These are phyloP conservation scores for Diaporthe nobilis DNA, from an alignment of 2,329 filamentous ascomycete genomes.

Conservation along the genomic window DNA sequence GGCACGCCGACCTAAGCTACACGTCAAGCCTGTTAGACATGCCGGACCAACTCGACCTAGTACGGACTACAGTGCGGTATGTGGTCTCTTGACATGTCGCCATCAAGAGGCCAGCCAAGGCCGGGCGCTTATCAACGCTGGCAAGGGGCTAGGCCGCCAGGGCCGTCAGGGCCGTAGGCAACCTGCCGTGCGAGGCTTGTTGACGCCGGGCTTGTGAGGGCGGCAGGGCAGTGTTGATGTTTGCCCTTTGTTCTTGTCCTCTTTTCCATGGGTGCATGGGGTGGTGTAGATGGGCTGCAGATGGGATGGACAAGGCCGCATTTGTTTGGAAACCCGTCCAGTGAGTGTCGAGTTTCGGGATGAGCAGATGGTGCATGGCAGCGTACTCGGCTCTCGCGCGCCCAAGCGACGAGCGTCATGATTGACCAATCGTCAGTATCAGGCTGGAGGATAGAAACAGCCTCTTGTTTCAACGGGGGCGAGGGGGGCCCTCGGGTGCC, in stretches of 20 bases:
- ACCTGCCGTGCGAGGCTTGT: constrained; percentile 12
- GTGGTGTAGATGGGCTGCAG: background rate
- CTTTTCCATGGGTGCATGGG: background rate
- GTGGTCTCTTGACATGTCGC: background rate
- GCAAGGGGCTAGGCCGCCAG: background rate
- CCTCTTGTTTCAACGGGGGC: constrained; percentile 52
- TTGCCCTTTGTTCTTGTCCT: background rate
- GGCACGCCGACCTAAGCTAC: background rate
- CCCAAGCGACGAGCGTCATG: constrained; percentile 24
- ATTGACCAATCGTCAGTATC: constrained; percentile 14
- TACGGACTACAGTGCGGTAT: background rate
- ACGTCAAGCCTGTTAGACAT: background rate
- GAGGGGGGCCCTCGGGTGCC: constrained; percentile 40
- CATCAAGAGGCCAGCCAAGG: background rate
- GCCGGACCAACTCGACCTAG: background rate
- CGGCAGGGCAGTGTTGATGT: constrained; percentile 1
- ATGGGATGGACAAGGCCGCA: constrained; percentile 9
- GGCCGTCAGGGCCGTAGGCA: constrained; percentile 21
- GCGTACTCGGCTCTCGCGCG: constrained; percentile 22
- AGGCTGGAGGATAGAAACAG: constrained; percentile 48
- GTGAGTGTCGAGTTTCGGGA: constrained; percentile 26
- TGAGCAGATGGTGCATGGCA: constrained; percentile 26
- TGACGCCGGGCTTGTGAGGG: background rate
- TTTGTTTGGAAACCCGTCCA: constrained; percentile 26
- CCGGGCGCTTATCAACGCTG: constrained; percentile 10